Evolutionary conservation across 345 rosid species (phyloP).

Genomic region (Cardiospermum halicacabum): DNA sequence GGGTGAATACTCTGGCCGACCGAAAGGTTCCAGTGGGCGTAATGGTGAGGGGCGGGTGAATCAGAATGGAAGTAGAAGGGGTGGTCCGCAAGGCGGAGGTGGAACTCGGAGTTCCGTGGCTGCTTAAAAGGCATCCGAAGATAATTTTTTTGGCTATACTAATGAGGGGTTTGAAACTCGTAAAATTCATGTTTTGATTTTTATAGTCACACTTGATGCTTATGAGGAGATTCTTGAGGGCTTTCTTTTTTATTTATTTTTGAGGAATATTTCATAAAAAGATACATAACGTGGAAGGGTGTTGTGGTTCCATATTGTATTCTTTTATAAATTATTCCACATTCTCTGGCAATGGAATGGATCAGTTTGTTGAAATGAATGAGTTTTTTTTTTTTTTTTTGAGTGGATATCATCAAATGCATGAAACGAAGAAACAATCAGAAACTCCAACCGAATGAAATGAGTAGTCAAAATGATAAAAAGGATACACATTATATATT

Average conservation of each 20-base stretch:
- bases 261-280: slow-evolving; percentile 27
- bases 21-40: slow-evolving; percentile 52
- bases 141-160: slow-evolving; percentile 34
- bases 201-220: slow-evolving; percentile 16
- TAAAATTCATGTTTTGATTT: slow-evolving; percentile 18
- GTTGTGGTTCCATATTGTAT: slow-evolving; percentile 17
- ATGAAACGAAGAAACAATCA: too few relatives aligned
- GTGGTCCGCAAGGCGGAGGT: slow-evolving; percentile 43
- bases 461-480: background rate
- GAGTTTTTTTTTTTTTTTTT: too few relatives aligned
- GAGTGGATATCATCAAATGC: too few relatives aligned
- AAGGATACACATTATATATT: too few relatives aligned
- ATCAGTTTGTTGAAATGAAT: too few relatives aligned
- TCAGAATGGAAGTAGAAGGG: slow-evolving; percentile 49
- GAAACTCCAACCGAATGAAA: background rate
- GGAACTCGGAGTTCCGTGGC: slow-evolving; percentile 23
- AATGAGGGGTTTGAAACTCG: slow-evolving; percentile 19
- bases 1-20: slow-evolving; percentile 61
- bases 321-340: slow-evolving; percentile 13
- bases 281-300: slow-evolving; percentile 20
- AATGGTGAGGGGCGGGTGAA: slow-evolving; percentile 49
- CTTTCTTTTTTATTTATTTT: background rate
- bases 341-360: background rate
- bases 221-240: slow-evolving; percentile 13
- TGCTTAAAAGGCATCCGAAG: slow-evolving; percentile 12